Conservation (phyloP, 2,329 filamentous ascomycete genomes). For the Acarospora socialis region DNA sequence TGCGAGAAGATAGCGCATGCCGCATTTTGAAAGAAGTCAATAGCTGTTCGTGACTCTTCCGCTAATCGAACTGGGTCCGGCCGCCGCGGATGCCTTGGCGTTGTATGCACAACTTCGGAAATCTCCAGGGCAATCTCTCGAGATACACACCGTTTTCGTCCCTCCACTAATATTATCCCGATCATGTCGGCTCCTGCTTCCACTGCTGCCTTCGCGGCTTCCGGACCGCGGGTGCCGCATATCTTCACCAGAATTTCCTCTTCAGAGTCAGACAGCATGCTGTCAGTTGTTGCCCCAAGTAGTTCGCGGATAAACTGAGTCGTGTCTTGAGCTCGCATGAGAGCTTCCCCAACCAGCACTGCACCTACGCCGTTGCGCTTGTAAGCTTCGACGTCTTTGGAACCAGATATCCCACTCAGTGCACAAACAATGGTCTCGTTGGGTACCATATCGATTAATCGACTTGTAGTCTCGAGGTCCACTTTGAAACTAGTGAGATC, state of each 20-base stretch:
- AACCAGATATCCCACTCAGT: slow-evolving; percentile 80
- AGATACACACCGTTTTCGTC: slow-evolving; percentile 64
- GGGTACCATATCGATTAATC: slow-evolving; percentile 74
- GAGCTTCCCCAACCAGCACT: slow-evolving; percentile 83
- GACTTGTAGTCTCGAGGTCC: slow-evolving; percentile 80
- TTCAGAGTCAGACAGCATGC: slow-evolving; percentile 13
- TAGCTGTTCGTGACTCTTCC: slow-evolving; percentile 17
- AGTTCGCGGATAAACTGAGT: slow-evolving; percentile 70
- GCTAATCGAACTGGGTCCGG: slow-evolving; percentile 8
- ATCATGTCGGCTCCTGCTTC: slow-evolving; percentile 82
- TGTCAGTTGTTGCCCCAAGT: slow-evolving; percentile 42
- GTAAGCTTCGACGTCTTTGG: slow-evolving; percentile 78
- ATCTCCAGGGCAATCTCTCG: slow-evolving; percentile 69
- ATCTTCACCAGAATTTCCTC: slow-evolving; percentile 67
- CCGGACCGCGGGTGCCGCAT: slow-evolving; percentile 73
- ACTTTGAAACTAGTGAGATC: slow-evolving; percentile 96
- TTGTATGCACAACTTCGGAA: slow-evolving; percentile 56
- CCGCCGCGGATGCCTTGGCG: slow-evolving; percentile 20
- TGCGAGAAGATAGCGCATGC: slow-evolving; percentile 32
- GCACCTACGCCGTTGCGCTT: slow-evolving; percentile 82
- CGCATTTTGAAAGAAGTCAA: slow-evolving; percentile 58
- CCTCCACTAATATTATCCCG: slow-evolving; percentile 79
- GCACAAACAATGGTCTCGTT: slow-evolving; percentile 81
- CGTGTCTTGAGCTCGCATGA: slow-evolving; percentile 83
- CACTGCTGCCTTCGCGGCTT: slow-evolving; percentile 66